These are phyloP conservation scores for Jaenimonas drosophilae DNA, from an alignment of 208 protist genomes.

Conservation along the genomic window DNA sequence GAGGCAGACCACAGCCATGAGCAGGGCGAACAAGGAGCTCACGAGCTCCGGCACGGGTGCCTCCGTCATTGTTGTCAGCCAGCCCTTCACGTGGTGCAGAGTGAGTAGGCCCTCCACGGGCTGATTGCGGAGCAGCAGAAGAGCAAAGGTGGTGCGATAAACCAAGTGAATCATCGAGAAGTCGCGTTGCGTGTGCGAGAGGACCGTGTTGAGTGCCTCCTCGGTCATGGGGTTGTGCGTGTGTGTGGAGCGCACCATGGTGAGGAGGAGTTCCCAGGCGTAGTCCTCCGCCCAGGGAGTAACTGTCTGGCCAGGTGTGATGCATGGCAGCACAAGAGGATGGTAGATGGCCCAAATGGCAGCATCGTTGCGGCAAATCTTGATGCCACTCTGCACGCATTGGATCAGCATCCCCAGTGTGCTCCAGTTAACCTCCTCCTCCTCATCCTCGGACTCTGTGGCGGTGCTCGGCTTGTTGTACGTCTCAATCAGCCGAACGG, in stretches of 20 bases:
- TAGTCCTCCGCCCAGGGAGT: constrained; percentile 64
- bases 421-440: constrained; percentile 12
- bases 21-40: constrained; percentile 13
- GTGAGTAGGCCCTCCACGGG: constrained; percentile 13
- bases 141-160: constrained; percentile 26
- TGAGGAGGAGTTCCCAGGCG: constrained; percentile 69
- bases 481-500: constrained; percentile 15
- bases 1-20: constrained; percentile 13
- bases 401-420: constrained; percentile 42
- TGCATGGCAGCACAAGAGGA: constrained; percentile 49
- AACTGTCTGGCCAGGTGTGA: constrained; percentile 11
- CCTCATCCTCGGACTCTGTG: constrained; percentile 8
- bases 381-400: constrained; percentile 32
- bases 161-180: constrained; percentile 32
- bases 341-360: constrained; percentile 40
- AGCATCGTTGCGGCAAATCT: constrained; percentile 13
- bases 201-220: constrained; percentile 28
- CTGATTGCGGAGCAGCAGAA: constrained; percentile 34
- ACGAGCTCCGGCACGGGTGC: constrained; percentile 21
- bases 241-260: constrained; percentile 23
- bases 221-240: constrained; percentile 4
- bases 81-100: constrained; percentile 12
- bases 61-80: constrained; percentile 13
- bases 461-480: constrained; percentile 1
- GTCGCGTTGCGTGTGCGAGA: constrained; percentile 42